Conservation (phyloP, 2,329 filamentous ascomycete genomes). For the Claviceps africana region DNA sequence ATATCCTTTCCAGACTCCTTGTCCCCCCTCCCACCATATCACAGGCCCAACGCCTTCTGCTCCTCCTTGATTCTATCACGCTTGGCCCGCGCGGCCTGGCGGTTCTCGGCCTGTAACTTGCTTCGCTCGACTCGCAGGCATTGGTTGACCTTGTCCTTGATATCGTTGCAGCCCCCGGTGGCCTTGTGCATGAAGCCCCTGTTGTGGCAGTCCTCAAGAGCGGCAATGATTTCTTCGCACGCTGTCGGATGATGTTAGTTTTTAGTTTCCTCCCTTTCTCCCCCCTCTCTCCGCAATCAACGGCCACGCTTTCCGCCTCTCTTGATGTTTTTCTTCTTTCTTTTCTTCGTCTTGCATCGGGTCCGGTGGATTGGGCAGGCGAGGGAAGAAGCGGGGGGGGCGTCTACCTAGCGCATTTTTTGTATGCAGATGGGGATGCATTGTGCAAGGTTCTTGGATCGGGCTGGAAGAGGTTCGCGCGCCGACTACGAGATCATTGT, state of each 20-base stretch:
- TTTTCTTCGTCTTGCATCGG: neutral
- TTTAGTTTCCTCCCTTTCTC: neutral
- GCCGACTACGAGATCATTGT: neutral
- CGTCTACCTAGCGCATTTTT: conserved; percentile 85
- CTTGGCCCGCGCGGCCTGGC: conserved; percentile 52
- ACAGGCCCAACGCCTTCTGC: conserved; percentile 42
- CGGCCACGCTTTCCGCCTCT: neutral
- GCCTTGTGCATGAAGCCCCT: conserved; percentile 86
- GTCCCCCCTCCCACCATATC: conserved; percentile 1
- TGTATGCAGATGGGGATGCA: conserved; percentile 97
- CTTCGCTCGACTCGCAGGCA: conserved; percentile 72
- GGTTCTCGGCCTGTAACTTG: conserved; percentile 65
- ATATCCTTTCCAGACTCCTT: neutral
- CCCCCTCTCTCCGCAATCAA: no score
- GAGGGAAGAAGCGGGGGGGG: conserved; percentile 3
- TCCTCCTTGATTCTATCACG: conserved; percentile 55
- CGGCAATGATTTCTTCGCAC: conserved; percentile 86
- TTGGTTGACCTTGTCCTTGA: conserved; percentile 70
- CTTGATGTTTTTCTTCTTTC: neutral
- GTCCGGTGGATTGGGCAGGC: neutral
- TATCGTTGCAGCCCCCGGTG: conserved; percentile 75
- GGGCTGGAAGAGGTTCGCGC: neutral
- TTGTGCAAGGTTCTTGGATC: conserved; percentile 27
- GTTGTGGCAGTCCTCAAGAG: conserved; percentile 90
- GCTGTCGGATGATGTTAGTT: conserved; percentile 39